These are phyloP conservation scores for Pseudopithomyces chartarum DNA, from an alignment of 2,329 filamentous ascomycete species.

Conservation along the genomic window DNA sequence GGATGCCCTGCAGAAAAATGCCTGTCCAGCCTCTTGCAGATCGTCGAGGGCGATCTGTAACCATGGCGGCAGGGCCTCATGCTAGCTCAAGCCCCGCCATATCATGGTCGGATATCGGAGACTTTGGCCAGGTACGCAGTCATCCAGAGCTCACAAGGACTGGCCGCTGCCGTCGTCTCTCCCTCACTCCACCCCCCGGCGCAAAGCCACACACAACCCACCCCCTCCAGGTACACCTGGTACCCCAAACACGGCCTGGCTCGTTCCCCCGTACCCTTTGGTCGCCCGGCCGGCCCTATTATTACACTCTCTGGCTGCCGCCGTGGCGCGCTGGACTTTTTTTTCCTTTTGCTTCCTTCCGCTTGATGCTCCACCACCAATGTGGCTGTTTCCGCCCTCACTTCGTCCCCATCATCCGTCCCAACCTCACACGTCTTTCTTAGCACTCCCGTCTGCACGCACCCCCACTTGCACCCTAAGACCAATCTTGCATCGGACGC, in stretches of 20 bases:
- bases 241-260: conserved; percentile 29
- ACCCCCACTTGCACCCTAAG: conserved; percentile 35
- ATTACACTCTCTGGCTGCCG: conserved; percentile 39
- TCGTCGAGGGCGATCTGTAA: conserved; percentile 47
- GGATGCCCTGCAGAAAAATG: conserved; percentile 40
- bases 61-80: conserved; percentile 36
- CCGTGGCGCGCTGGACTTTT: conserved; percentile 37
- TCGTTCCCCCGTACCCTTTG: conserved; percentile 24
- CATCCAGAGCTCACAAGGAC: conserved; percentile 21
- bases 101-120: conserved; percentile 44
- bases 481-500: conserved; percentile 29
- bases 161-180: conserved; percentile 16
- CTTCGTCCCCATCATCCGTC: conserved; percentile 20
- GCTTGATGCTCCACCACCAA: conserved; percentile 29
- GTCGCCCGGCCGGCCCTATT: conserved; percentile 28
- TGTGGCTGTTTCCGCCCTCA: conserved; percentile 35
- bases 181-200: conserved; percentile 34
- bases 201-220: conserved; percentile 42
- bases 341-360: conserved; percentile 37
- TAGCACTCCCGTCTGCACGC: conserved; percentile 24
- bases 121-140: conserved; percentile 33
- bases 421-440: conserved; percentile 24
- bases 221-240: conserved; percentile 32
- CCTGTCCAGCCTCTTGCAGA: conserved; percentile 38
- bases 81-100: conserved; percentile 38